Conservation (phyloP, 78 protist species). For the Diacronema lutheri region DNA sequence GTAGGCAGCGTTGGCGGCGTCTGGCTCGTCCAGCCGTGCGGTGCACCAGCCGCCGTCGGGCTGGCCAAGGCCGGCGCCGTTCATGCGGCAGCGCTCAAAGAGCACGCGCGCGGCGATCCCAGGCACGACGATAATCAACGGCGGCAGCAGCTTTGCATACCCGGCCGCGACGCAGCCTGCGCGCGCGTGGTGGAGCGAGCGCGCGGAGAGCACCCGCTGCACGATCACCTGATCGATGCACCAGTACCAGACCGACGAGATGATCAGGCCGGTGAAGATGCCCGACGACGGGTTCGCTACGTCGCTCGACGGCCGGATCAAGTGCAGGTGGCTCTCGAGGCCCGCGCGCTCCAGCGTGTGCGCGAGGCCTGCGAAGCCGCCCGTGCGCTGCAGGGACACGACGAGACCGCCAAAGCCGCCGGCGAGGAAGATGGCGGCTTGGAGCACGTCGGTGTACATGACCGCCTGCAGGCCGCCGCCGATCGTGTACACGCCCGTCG, state of each 20-base stretch:
- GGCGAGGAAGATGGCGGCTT: slow-evolving; percentile 28
- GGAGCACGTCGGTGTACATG: slow-evolving; percentile 50
- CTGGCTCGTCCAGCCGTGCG: neutral
- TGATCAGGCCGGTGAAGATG: slow-evolving; percentile 23
- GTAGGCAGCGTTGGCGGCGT: slow-evolving; percentile 37
- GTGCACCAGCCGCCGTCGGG: neutral
- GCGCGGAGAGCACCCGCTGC: slow-evolving; percentile 47
- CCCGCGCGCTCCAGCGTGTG: neutral
- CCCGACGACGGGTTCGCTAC: slow-evolving; percentile 32
- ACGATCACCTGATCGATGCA: slow-evolving; percentile 42
- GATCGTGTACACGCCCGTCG: slow-evolving; percentile 46
- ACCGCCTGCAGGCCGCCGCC: slow-evolving; percentile 52
- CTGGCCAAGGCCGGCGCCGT: neutral
- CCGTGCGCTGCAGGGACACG: neutral
- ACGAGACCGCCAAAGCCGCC: slow-evolving; percentile 15
- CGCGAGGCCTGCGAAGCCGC: slow-evolving; percentile 38
- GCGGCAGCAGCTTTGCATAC: slow-evolving; percentile 3
- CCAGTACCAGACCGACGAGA: slow-evolving; percentile 40
- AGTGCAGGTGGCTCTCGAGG: slow-evolving; percentile 2
- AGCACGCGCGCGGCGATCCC: slow-evolving; percentile 36
- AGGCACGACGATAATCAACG: slow-evolving; percentile 47
- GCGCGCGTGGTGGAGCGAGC: slow-evolving; percentile 1
- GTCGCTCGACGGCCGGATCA: slow-evolving; percentile 16
- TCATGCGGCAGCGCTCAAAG: neutral
- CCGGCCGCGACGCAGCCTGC: slow-evolving; percentile 1